Evolutionary conservation across 495 filamentous ascomycete genomes (phyloP), one percentile per base, ranked within the genome.

Genomic region (Astrothelium macrocarpum): DNA sequence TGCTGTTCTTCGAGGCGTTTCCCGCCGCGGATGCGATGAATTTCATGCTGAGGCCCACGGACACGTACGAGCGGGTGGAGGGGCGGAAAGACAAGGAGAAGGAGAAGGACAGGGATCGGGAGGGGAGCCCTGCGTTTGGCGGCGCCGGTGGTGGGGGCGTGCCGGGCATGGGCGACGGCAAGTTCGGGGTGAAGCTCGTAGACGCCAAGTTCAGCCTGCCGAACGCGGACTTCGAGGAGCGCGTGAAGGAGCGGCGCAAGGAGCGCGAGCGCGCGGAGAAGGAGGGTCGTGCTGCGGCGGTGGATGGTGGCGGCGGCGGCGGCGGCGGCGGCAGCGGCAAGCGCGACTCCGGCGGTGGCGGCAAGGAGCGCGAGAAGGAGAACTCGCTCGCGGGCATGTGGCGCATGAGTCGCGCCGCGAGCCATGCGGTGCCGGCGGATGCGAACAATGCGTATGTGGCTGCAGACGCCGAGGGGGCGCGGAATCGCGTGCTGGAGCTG

Each of bases 151-250:
- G 49, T 29, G 25, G 20, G 10, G 49, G 49, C 49, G 49, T 10
- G n/a, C n/a, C n/a, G 49, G 49, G 7, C 10, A 23, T 16, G 49
- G 49, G 49, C 26, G 49, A 56, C 7, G 49, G 49, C 25, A 67
- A 64, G 56, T 70, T 62, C n/a, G 83, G 83, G 25, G 74, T 95
- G 32, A 82, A 85, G 62, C 84, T 96, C 66, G 87, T 88, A 31
- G 91, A 96, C 71, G 90, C 90, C 63, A 96, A 96, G 74, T 95
- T 96, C 68, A 86, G 89, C 11, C 76, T 96, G 36, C 90, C 90
- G 2, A 85, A 79, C 45, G 59, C 59, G 16, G 59, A 59, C 4
- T 65, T 65, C 25, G 68, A 71, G 62, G 66, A 69, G 53, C 43
- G 65, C 36, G 36, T 59, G 31, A 66, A 64, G 62, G 64, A 64